phyloP scores from a whole-genome alignment of 2,329 filamentous ascomycete genomes.

The Claviceps sp. region DNA sequence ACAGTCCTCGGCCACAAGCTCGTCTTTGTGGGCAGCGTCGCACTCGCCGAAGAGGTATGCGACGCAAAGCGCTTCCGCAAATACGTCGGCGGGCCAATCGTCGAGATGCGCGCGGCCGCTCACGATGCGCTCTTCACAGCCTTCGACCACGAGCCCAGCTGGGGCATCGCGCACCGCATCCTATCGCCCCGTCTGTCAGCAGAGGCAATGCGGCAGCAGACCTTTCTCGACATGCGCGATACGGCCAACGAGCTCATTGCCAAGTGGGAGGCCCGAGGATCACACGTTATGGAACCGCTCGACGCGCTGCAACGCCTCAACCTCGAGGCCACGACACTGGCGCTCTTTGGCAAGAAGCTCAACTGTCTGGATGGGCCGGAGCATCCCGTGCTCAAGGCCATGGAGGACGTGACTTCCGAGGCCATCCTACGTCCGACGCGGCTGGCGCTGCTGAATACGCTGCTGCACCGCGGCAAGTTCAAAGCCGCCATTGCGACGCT shows the following conservation, averaged over 20 bases:
- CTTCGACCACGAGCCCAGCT: constrained; percentile 32
- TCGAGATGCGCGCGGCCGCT: constrained; percentile 36
- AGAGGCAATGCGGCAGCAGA: constrained; percentile 15
- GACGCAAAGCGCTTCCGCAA: constrained; percentile 42
- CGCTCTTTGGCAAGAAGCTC: constrained; percentile 37
- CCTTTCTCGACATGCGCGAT: constrained; percentile 34
- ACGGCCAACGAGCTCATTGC: constrained; percentile 34
- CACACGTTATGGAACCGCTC: constrained; percentile 28
- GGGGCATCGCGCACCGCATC: constrained; percentile 39
- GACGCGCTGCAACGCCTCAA: constrained; percentile 39
- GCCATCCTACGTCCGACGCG: constrained; percentile 41
- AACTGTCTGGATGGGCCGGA: constrained; percentile 31
- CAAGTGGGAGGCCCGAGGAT: constrained; percentile 29
- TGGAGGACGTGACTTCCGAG: constrained; percentile 42
- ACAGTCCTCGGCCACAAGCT: constrained; percentile 20
- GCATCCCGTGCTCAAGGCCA: constrained; percentile 36
- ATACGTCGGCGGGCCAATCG: constrained; percentile 37
- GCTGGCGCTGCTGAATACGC: constrained; percentile 36
- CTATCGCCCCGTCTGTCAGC: constrained; percentile 31
- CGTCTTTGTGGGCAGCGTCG: constrained; percentile 33
- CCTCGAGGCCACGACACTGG: constrained; percentile 35
- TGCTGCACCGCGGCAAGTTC: constrained; percentile 38
- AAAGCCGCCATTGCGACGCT: constrained; percentile 38
- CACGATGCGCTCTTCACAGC: constrained; percentile 41
- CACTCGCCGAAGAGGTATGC: constrained; percentile 36